Base-by-base conservation (phyloP, 2,329 filamentous ascomycete species). In the Diaporthe batatas region DNA sequence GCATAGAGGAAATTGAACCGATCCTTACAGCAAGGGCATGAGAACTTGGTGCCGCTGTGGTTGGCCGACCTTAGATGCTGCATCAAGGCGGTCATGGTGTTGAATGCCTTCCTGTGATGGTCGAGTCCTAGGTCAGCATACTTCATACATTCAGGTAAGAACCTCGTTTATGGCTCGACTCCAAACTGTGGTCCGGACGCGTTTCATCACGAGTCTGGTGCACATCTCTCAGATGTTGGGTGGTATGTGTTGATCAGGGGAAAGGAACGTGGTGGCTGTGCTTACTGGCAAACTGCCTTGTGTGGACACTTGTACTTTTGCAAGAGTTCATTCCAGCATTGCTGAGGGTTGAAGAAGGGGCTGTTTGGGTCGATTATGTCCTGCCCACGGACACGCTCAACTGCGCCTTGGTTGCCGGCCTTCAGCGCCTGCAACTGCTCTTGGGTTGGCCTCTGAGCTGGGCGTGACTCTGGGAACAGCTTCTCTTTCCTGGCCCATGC, bases 221-320 rank as follows among this genome's bases (percentile, higher is more conserved):
- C 65, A 47, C 51, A 36, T 51, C 10, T 39, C 23, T 21, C 3
- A 2, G 32, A 6, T 12, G 2, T 11, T 2, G 54, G 32, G 29
- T 21, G n/a, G 25, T 49, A 10, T 32, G 34, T 36, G 39, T 23
- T 23, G 25, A 36, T 18, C 25, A 39, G 44, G 42, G 5, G 8
- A 49, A 6, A 47, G 7, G 55, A 39, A 62, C 23, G 6, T 42
- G 57, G 23, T 18, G 12, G 6, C 16, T 47, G 12, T 32, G 80
- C 84, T 82, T 82, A 89, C 85, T 82, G 80, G 85, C 91, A 92
- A 3, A 49, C 51, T 65, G 79, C 76, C 1, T 76, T 75, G 71
- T 87, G 84, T 0, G 90, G 90, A 70, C 91, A 92, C 70, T 80
- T 82, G 80, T 85, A 92, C 64, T 81, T 83, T 58, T 81, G 78